phyloP scores from a whole-genome alignment of 139 green algal genomes.

The Edaphochlamys debaryana region DNA sequence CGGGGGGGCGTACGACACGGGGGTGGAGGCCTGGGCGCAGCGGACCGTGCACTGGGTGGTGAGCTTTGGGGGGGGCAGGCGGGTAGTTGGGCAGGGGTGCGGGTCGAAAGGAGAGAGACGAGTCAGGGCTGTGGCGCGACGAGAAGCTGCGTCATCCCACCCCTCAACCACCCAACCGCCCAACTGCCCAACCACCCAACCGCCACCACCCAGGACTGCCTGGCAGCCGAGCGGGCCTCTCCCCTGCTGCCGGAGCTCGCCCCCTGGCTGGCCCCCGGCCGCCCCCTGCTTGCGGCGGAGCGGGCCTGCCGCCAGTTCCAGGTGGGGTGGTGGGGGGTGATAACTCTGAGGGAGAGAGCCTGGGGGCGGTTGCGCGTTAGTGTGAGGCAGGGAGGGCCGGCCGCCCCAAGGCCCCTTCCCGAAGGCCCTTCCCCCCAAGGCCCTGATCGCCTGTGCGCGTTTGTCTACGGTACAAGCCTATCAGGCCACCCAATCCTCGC shows the following conservation, averaged over 20 bases:
- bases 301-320: conserved; percentile 58
- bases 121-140: too few species aligned
- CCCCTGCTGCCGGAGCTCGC: conserved; percentile 50
- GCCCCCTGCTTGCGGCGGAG: conserved; percentile 43
- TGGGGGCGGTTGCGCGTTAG: too few species aligned
- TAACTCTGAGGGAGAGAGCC: neutral
- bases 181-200: too few species aligned
- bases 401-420: too few species aligned
- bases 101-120: neutral
- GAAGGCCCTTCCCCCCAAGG: too few species aligned
- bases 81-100: neutral
- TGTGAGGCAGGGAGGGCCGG: too few species aligned
- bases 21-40: conserved; percentile 24
- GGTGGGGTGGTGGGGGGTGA: neutral
- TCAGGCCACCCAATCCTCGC: too few species aligned
- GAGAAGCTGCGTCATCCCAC: too few species aligned
- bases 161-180: too few species aligned
- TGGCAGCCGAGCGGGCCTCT: conserved; percentile 45
- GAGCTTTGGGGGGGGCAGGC: neutral
- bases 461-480: too few species aligned
- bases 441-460: too few species aligned
- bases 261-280: conserved; percentile 12
- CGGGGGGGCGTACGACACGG: conserved; percentile 10
- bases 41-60: conserved; percentile 45
- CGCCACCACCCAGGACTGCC: conserved; percentile 58